These are phyloP conservation scores for Babesia caballi DNA, from an alignment of 169 alveolate genomes.

Conservation along the genomic window DNA sequence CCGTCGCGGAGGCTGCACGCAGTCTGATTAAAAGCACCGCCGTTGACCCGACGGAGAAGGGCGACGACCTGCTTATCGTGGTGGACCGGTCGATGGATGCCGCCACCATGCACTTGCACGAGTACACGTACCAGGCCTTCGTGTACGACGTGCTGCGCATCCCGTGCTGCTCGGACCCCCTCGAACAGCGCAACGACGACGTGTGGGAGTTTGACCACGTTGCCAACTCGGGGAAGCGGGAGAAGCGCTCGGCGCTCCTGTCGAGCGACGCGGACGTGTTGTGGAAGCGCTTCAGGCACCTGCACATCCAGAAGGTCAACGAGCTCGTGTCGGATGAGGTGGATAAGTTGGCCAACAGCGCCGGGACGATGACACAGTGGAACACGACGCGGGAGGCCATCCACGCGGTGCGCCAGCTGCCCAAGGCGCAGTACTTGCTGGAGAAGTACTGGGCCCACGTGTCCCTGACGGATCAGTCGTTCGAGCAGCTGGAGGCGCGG, in stretches of 20 bases:
- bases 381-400: conserved; percentile 49
- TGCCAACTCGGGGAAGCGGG: conserved; percentile 65
- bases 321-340: conserved; percentile 75
- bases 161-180: conserved; percentile 28
- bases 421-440: conserved; percentile 74
- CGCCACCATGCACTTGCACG: conserved; percentile 77
- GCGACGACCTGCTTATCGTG: conserved; percentile 57
- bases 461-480: conserved; percentile 70
- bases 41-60: neutral
- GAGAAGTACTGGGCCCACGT: conserved; percentile 82
- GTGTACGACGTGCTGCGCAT: conserved; percentile 74
- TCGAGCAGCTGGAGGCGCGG: conserved; percentile 57
- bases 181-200: conserved; percentile 32
- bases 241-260: conserved; percentile 50
- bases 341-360: conserved; percentile 61
- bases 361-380: conserved; percentile 12
- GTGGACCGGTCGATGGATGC: conserved; percentile 77
- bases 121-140: conserved; percentile 80
- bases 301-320: conserved; percentile 79
- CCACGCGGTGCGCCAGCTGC: conserved; percentile 71
- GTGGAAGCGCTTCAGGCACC: conserved; percentile 76
- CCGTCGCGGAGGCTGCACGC: conserved; percentile 22
- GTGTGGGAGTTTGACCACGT: conserved; percentile 55
- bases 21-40: conserved; percentile 7
- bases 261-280: conserved; percentile 71